A percentile compares a stretch with the other conserved stretches of the same genome.
These are phyloP conservation scores for Starmerella potacharoeniae DNA, from an alignment of 805 yeast species.

Conservation along the genomic window DNA sequence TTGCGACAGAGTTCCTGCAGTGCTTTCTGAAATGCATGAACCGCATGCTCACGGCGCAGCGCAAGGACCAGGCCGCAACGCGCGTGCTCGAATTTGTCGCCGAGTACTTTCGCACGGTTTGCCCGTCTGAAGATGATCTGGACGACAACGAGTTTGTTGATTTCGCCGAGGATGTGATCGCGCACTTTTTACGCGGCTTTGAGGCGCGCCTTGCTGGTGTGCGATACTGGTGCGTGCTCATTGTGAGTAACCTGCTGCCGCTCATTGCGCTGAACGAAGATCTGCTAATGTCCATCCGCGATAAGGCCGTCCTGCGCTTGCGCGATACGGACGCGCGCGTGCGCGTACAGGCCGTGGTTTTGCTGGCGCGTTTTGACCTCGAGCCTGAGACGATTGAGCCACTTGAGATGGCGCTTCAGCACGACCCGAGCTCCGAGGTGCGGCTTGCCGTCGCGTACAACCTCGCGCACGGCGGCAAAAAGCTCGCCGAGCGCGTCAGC, in stretches of 20 bases:
- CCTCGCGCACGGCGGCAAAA: conserved; percentile 39
- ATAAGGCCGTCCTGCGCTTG: conserved; percentile 50
- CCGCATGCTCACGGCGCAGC: conserved; percentile 60
- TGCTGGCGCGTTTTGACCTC: conserved; percentile 64
- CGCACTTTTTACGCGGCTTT: conserved; percentile 51
- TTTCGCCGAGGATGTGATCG: conserved; percentile 14
- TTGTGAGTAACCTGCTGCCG: conserved; percentile 60
- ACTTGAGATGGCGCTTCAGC: conserved; percentile 38
- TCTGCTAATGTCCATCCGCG: conserved; percentile 50
- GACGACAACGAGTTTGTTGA: conserved; percentile 4
- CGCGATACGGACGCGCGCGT: conserved; percentile 59
- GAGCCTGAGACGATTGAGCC: conserved; percentile 30
- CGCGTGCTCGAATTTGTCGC: conserved; percentile 93
- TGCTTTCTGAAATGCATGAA: conserved; percentile 52
- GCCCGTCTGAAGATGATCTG: conserved; percentile 61
- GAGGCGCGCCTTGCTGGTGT: conserved; percentile 68
- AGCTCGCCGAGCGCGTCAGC: conserved; percentile 31
- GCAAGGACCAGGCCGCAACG: conserved; percentile 73
- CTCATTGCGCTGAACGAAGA: conserved; percentile 68
- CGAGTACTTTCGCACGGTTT: conserved; percentile 52
- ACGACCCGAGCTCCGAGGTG: conserved; percentile 81
- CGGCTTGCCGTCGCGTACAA: conserved; percentile 73
- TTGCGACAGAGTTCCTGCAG: conserved; percentile 38
- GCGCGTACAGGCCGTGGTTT: conserved; percentile 73
- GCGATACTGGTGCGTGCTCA: conserved; percentile 65